Conservation (phyloP, 768 basidiomycete genomes). For the Daedalea quercina region DNA sequence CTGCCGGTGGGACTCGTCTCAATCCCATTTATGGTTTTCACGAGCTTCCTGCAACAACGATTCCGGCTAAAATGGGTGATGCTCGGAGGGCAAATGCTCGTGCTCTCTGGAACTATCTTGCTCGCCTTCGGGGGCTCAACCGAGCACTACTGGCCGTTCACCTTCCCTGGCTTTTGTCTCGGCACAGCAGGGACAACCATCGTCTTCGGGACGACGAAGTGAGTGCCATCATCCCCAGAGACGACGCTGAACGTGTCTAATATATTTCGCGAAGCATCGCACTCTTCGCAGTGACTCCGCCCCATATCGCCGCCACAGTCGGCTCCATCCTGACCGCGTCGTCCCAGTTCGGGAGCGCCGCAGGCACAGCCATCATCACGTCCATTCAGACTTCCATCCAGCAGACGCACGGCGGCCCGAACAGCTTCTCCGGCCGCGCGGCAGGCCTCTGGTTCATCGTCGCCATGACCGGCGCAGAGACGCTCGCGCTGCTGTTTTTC, state of each 20-base stretch:
- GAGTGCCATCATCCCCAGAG: conserved; percentile 11
- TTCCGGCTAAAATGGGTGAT: conserved; percentile 35
- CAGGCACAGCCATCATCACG: conserved; percentile 37
- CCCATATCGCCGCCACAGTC: conserved; percentile 40
- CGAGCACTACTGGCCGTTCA: conserved; percentile 35
- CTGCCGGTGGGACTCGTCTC: conserved; percentile 31
- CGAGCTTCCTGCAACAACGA: conserved; percentile 26
- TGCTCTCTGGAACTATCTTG: conserved; percentile 30
- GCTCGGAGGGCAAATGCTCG: conserved; percentile 30
- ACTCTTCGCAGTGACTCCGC: conserved; percentile 37
- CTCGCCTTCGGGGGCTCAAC: conserved; percentile 31
- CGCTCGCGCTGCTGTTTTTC: not conserved
- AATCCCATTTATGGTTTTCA: conserved; percentile 24
- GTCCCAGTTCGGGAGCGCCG: conserved; percentile 40
- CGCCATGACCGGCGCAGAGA: conserved; percentile 1
- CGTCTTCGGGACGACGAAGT: conserved; percentile 38
- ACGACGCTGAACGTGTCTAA: not conserved
- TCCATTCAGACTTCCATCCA: conserved; percentile 41
- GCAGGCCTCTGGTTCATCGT: conserved; percentile 26
- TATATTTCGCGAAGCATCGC: conserved; percentile 30
- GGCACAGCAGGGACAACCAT: conserved; percentile 39
- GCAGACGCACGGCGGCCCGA: conserved; percentile 21
- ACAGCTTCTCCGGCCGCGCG: conserved; percentile 30
- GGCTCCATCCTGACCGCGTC: conserved; percentile 45
- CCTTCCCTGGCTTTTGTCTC: conserved; percentile 42